Evolutionary conservation across 2,329 filamentous ascomycete genomes (phyloP).

Genomic region (Clarireedia hainanense): DNA sequence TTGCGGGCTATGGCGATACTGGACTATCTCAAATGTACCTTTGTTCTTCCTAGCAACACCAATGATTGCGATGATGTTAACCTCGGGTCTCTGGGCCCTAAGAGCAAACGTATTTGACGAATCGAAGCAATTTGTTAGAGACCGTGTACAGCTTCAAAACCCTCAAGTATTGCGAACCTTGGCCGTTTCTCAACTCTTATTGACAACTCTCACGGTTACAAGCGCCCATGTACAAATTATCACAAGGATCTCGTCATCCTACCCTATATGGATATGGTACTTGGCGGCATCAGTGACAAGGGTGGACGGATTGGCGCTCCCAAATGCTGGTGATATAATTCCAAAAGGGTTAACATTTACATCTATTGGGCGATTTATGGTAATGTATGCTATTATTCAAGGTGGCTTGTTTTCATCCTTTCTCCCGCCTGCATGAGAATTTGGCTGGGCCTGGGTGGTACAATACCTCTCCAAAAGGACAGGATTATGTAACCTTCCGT

Average conservation of each 20-base stretch:
- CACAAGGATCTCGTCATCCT: slow-evolving; percentile 79
- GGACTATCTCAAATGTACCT: slow-evolving; percentile 78
- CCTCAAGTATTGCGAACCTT: slow-evolving; percentile 35
- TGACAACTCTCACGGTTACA: slow-evolving; percentile 65
- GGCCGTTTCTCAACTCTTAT: slow-evolving; percentile 62
- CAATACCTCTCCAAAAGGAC: no score
- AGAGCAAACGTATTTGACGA: neutral
- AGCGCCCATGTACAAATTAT: slow-evolving; percentile 93
- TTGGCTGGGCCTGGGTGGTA: no score
- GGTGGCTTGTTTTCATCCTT: slow-evolving; percentile 81
- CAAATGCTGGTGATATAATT: neutral
- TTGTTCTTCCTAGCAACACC: slow-evolving; percentile 80
- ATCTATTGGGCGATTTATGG: slow-evolving; percentile 46
- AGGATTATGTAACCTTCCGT: no score
- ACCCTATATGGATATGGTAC: slow-evolving; percentile 84
- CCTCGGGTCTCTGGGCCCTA: slow-evolving; percentile 47
- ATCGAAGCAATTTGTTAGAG: neutral
- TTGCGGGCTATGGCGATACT: slow-evolving; percentile 81
- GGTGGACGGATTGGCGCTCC: slow-evolving; percentile 3
- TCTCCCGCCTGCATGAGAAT: slow-evolving; percentile 70
- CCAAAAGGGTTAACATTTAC: neutral
- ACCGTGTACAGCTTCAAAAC: neutral
- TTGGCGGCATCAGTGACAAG: slow-evolving; percentile 40
- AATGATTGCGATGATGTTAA: slow-evolving; percentile 59
- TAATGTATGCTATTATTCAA: slow-evolving; percentile 78